Base-by-base conservation (phyloP, 2,329 filamentous ascomycete species). In the Talaromyces sp. region DNA sequence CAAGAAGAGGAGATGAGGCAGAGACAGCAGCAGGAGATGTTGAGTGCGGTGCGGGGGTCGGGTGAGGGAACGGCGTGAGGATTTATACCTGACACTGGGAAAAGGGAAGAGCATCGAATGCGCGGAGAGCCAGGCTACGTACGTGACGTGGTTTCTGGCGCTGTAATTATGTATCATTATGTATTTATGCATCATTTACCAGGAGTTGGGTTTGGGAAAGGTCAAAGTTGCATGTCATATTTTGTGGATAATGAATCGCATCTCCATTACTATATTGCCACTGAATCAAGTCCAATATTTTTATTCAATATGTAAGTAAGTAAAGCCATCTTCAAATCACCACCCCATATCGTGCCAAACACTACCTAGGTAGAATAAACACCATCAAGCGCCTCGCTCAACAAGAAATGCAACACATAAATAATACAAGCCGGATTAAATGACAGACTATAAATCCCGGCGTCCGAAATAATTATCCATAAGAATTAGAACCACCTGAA, bases 1-100 rank as follows among this genome's bases (percentile, higher is more conserved):
- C 59, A 66, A 29, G 74, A 76, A 58, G 70, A 72, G 34, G 68
- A 68, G 65, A 53, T 64, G 68, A 64, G 51, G 47, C 49, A 64
- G 61, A 31, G 49, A 31, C 53, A 54, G 49, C 63, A 45, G 58
- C 63, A 47, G 58, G 43, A 36, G 58, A 56, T 56, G 34, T 10
- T 36, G 19, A 19, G 15, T 15, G 49, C 22, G 25, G 60, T 11
- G n/a, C 49, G 36, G 29, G 61, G 36, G 25, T 56, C 61, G 36
- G 40, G 49, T 31, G 49, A 63, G 36, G 61, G 60, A 17, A 31
- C 61, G 61, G 61, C 49, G 25, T 63, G 49, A 63, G 43, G 10
- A 36, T 1, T 5, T 5, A 6, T 15, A 27, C n/a, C 6, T 45
- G 19, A 22, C 19, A 15, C 45, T 10, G 6, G 43, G 19, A 25